phyloP scores from a whole-genome alignment of 257 asterid genomes.

The Solanum piurae region DNA sequence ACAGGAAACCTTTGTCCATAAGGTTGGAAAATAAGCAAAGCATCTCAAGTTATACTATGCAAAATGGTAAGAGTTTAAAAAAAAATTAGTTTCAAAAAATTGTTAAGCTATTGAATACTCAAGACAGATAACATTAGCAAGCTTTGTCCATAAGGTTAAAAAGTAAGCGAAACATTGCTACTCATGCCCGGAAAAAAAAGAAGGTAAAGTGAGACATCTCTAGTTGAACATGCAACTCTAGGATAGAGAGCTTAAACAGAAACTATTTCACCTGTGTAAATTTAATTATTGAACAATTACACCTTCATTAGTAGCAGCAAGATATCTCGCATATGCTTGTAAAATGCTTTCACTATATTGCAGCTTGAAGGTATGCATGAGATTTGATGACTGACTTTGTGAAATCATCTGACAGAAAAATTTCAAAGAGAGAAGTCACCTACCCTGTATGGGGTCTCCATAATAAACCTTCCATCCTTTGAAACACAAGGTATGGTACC shows the following conservation, averaged over 20 bases:
- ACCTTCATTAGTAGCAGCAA: not conserved
- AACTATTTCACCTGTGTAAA: not conserved
- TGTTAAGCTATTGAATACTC: not conserved
- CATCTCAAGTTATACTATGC: not conserved
- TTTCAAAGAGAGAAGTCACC: constrained; percentile 11
- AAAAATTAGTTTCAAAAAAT: not conserved
- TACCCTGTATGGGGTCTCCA: constrained; percentile 91
- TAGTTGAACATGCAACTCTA: not conserved
- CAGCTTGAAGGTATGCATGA: not conserved
- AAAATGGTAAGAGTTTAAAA: not conserved
- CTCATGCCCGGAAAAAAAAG: not conserved
- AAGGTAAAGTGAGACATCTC: not conserved
- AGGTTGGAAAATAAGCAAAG: not conserved
- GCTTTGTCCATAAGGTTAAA: not conserved
- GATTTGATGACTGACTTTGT: not conserved
- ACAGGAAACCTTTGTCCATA: not conserved
- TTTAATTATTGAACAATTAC: not conserved
- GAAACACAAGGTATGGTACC: constrained; percentile 95
- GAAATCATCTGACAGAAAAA: not conserved
- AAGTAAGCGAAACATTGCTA: not conserved
- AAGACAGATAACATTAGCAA: not conserved
- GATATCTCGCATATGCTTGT: not conserved
- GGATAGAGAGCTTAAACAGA: not conserved
- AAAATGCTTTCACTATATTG: not conserved
- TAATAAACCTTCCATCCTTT: constrained; percentile 79